Evolutionary conservation across 1,284 basidiomycete genomes (phyloP).

Genomic region (Marasmius oreades): DNA sequence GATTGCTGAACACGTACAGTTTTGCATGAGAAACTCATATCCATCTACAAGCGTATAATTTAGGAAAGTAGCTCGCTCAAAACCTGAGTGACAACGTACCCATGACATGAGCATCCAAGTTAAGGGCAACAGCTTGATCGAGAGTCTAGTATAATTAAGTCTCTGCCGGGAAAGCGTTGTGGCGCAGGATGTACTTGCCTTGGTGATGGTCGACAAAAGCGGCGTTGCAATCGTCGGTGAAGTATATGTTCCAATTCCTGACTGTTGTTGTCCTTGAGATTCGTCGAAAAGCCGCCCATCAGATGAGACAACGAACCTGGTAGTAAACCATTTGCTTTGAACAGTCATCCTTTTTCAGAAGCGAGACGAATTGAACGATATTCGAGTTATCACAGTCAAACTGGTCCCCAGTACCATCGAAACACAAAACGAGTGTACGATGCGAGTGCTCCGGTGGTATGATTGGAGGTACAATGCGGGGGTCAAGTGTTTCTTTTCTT

Average conservation of each 20-base stretch:
- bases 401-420: slow-evolving; percentile 27
- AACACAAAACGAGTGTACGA: slow-evolving; percentile 25
- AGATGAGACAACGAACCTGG: slow-evolving; percentile 35
- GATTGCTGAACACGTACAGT: slow-evolving; percentile 34
- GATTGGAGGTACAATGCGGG: not conserved
- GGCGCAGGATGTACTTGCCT: slow-evolving; percentile 12
- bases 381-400: slow-evolving; percentile 38
- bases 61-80: not conserved
- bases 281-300: not conserved
- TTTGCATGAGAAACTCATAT: slow-evolving; percentile 64
- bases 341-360: slow-evolving; percentile 50
- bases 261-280: slow-evolving; percentile 22
- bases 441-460: slow-evolving; percentile 1
- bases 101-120: slow-evolving; percentile 53
- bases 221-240: slow-evolving; percentile 34
- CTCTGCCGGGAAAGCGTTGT: not conserved
- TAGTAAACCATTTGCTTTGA: slow-evolving; percentile 58
- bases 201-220: slow-evolving; percentile 29
- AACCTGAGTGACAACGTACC: slow-evolving; percentile 30
- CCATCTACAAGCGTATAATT: slow-evolving; percentile 35
- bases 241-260: slow-evolving; percentile 41
- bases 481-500: slow-evolving; percentile 2
- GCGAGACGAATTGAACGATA: slow-evolving; percentile 43
- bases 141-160: slow-evolving; percentile 27
- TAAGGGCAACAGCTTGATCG: slow-evolving; percentile 49